phyloP scores from a whole-genome alignment of 371 early-diverging fungal species.

The Mortierella sp. region DNA sequence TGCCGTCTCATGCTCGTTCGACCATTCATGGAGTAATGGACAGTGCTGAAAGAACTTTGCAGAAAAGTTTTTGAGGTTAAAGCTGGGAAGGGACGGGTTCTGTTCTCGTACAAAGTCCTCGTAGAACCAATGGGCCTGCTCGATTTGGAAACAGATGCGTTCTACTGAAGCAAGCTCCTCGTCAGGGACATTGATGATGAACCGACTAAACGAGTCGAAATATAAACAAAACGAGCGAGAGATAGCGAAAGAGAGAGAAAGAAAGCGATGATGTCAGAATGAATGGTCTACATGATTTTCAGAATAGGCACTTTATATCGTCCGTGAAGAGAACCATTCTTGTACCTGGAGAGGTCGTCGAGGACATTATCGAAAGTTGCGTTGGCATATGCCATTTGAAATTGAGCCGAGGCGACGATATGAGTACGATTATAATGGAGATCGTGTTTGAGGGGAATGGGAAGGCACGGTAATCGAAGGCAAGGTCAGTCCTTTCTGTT shows the following conservation, averaged over 20 bases:
- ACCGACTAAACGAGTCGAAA: constrained; percentile 74
- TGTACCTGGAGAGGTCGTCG: constrained; percentile 87
- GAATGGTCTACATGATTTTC: neutral
- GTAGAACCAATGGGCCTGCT: constrained; percentile 99
- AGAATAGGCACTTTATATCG: neutral
- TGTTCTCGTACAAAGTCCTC: constrained; percentile 96
- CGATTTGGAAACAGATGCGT: constrained; percentile 98
- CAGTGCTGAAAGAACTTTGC: constrained; percentile 85
- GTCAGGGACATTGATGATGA: constrained; percentile 97
- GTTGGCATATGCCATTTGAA: constrained; percentile 66
- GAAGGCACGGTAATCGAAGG: too few species aligned
- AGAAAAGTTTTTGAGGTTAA: constrained; percentile 86
- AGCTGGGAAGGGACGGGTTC: constrained; percentile 81
- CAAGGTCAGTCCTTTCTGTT: too few species aligned
- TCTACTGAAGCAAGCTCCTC: constrained; percentile 91
- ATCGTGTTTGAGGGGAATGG: neutral
- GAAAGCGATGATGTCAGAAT: neutral
- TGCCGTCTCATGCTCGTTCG: constrained; percentile 86
- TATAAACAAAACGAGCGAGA: neutral
- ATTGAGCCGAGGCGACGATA: too few species aligned
- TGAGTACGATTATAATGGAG: too few species aligned
- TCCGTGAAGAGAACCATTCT: neutral
- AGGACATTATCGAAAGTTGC: constrained; percentile 83
- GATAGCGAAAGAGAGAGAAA: neutral
- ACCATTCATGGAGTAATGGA: constrained; percentile 89